Evolutionary conservation across 179 eudicot species (phyloP), one percentile per base, ranked within the genome.

Genomic region (Vitellaria paradoxa): DNA sequence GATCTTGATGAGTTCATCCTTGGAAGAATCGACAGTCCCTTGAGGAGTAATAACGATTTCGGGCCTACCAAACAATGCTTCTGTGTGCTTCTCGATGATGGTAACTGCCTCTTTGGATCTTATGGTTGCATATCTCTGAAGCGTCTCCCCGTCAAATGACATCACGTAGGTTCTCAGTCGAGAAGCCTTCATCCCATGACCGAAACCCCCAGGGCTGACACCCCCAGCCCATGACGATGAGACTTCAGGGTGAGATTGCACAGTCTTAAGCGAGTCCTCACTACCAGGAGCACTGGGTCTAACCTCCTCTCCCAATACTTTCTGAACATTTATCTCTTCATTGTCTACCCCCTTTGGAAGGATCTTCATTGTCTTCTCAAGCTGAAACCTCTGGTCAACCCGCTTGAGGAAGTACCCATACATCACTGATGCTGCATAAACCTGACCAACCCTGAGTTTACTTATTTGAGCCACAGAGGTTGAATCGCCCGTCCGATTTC

Each of bases 401-500:
- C 98, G 88, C 82, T 87, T 96, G 50, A 96, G 94, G 84, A 96
- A 96, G 86, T 96, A 96, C 15, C 99, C 98, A 63, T 93, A 96
- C 97, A 96, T 96, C 55, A 93, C 89, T 5, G 99, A 96, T 15
- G 98, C 99, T 1, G 99, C 99, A 79, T 96, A 96, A 24, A 93
- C 98, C 74, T 96, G 99, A 30, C 99, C 99, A n/a, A 93, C 93
- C 76, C 96, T 82, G 21, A 91, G 86, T 75, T 90, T 96, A 90
- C 99, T 96, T 70, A 96, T 87, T 78, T 93, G 88, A 15, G 97
- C 97, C 13, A 91, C 86, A n/a, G 97, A 86, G 37, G 78, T 76
- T 59, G 92, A 76, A 78, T 96, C 97, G 4, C 86, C 84, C 52
- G 84, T 21, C 10, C 97, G 89, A 65, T 88, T 90, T 37, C 99